A percentile compares a stretch with the other conserved stretches of the same genome.
Evolutionary conservation across 2,329 filamentous ascomycete genomes (phyloP).

Genomic region (Cladosporium phlei): DNA sequence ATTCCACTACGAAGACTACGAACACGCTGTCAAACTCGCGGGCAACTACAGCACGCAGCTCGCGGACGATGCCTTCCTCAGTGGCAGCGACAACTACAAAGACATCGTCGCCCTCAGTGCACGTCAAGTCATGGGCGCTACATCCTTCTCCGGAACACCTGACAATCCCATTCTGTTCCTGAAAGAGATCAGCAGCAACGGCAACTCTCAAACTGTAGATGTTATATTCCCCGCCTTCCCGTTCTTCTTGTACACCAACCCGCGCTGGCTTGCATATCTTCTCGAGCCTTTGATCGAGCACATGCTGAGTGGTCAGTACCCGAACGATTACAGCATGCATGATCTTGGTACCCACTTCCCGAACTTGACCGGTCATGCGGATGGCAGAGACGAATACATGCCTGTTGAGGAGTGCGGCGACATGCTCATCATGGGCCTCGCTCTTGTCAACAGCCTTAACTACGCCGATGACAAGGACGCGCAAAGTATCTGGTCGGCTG

Average conservation of each 20-base stretch:
- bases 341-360: conserved; percentile 69
- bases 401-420: conserved; percentile 75
- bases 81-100: conserved; percentile 59
- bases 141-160: conserved; percentile 60
- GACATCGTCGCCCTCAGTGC: conserved; percentile 58
- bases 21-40: conserved; percentile 59
- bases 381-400: conserved; percentile 69
- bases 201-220: conserved; percentile 80
- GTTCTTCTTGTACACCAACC: conserved; percentile 82
- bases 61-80: conserved; percentile 65
- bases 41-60: conserved; percentile 70
- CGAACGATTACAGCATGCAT: conserved; percentile 76
- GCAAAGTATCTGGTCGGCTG: conserved; percentile 55
- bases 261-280: conserved; percentile 72
- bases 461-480: conserved; percentile 55
- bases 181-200: conserved; percentile 75
- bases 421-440: conserved; percentile 63
- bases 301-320: conserved; percentile 76
- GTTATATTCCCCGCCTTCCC: conserved; percentile 84
- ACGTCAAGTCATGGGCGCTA: conserved; percentile 69
- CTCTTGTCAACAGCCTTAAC: conserved; percentile 67
- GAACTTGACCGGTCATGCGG: conserved; percentile 69
- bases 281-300: conserved; percentile 77
- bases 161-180: conserved; percentile 72
- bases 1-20: conserved; percentile 78